Base-by-base conservation (phyloP, 2,329 filamentous ascomycete genomes). In the Aspergillus sp. region DNA sequence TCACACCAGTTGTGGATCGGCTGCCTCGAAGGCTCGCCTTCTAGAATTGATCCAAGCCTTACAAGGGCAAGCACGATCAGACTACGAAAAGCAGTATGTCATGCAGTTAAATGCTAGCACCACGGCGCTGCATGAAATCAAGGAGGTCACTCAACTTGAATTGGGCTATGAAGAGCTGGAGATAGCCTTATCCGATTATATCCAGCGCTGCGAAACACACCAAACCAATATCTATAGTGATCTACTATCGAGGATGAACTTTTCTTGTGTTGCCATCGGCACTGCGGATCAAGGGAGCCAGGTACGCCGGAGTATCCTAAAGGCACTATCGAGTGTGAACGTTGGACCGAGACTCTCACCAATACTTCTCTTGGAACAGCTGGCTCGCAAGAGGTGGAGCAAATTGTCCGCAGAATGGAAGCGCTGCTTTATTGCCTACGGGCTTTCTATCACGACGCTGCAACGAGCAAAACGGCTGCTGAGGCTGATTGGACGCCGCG, bases 401-500 rank as follows among this genome's bases (percentile, higher is more conserved):
- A 8, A 17, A 30, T 17, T 65, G 39, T 13, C 59, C 24, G 4
- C 15, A 2, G 12, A 11, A 3, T 71, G 67, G 68, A 64, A 67
- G 45, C 2, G 30, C 1, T 56, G 60, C 27, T 56, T 72, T 2
- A 53, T 69, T 34, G 33, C 49, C 0, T 70, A 70, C 52, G 73
- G 66, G 1, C 13, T 61, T 15, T 65, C 69, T 9, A 68, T 75
- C 12, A 65, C 70, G 3, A 50, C 54, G 0, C 48, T 71, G 2
- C 73, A 75, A 55, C 64, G 69, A 8, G 64, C 66, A 11, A 59
- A 65, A 39, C 64, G 72, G 20, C 64, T 75, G 1, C 57, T 66
- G 41, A 47, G 56, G 0, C 40, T 54, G 9, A 39, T 57, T 13
- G 39, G 56, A 6, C 56, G 62, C 17, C 60, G 8, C 1, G 60